These are phyloP conservation scores for Prunus dulcis DNA, from an alignment of 306 rosid species.

Conservation along the genomic window DNA sequence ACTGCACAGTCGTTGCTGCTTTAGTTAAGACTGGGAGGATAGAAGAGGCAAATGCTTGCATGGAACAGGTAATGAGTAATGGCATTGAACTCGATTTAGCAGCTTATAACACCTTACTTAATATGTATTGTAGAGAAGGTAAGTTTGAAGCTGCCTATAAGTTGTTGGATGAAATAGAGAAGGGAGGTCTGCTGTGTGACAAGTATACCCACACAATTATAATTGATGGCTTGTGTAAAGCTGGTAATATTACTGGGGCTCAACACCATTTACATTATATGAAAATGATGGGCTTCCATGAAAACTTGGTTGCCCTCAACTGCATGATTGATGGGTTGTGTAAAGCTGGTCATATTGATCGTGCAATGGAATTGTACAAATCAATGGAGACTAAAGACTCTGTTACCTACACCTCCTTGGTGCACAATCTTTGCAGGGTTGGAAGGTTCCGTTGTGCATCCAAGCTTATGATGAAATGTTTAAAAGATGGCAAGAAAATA, in stretches of 20 bases:
- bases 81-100: slow-evolving; percentile 61
- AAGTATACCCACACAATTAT: slow-evolving; percentile 65
- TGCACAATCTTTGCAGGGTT: slow-evolving; percentile 76
- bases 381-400: slow-evolving; percentile 69
- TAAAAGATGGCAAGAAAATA: slow-evolving; percentile 48
- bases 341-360: slow-evolving; percentile 67
- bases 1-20: slow-evolving; percentile 67
- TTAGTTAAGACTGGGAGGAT: slow-evolving; percentile 62
- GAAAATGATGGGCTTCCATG: slow-evolving; percentile 46
- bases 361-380: slow-evolving; percentile 60
- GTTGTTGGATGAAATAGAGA: slow-evolving; percentile 60
- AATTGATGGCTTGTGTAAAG: slow-evolving; percentile 62
- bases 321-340: slow-evolving; percentile 74
- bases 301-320: slow-evolving; percentile 63
- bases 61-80: slow-evolving; percentile 40
- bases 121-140: slow-evolving; percentile 61
- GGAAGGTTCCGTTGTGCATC: slow-evolving; percentile 58
- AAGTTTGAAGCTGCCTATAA: slow-evolving; percentile 55
- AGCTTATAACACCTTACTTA: slow-evolving; percentile 58
- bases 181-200: slow-evolving; percentile 57
- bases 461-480: slow-evolving; percentile 50
- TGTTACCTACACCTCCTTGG: slow-evolving; percentile 57
- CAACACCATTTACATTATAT: slow-evolving; percentile 50
- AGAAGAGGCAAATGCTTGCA: slow-evolving; percentile 50
- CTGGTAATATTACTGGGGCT: slow-evolving; percentile 49